Evolutionary conservation across 495 filamentous ascomycete species (phyloP).

Genomic region (Clohesyomyces aquaticus): DNA sequence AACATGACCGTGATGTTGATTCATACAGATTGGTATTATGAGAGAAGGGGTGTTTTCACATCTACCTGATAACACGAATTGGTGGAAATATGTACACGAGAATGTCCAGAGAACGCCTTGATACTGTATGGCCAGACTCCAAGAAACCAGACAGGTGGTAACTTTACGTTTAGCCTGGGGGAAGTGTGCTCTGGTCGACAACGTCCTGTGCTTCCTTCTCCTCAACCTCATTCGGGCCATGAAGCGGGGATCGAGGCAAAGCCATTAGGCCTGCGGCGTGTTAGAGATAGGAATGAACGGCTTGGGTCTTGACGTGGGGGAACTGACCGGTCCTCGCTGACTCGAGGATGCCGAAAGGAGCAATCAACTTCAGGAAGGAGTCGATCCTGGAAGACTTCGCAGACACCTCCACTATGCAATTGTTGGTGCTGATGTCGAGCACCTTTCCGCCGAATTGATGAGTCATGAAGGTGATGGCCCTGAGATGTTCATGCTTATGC

Average conservation of each 20-base stretch:
- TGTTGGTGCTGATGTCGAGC: constrained; percentile 94
- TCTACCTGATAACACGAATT: neutral
- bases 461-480: constrained; percentile 89
- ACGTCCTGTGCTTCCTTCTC: constrained; percentile 87
- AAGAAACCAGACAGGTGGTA: neutral
- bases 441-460: constrained; percentile 99
- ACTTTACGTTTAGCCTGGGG: constrained; percentile 69
- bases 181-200: constrained; percentile 89
- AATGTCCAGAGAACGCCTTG: neutral
- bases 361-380: constrained; percentile 93
- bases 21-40: neutral
- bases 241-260: constrained; percentile 86
- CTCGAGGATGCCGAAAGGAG: constrained; percentile 95
- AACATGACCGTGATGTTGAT: neutral
- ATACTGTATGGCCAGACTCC: neutral
- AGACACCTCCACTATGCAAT: constrained; percentile 95
- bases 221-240: constrained; percentile 68
- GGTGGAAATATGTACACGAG: neutral
- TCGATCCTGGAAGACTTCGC: constrained; percentile 94
- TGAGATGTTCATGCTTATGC: constrained; percentile 96
- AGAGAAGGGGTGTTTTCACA: no score
- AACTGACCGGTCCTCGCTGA: constrained; percentile 74
- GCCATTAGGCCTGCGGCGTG: constrained; percentile 77
- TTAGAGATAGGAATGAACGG: constrained; percentile 6
- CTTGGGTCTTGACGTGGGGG: neutral